phyloP scores from a whole-genome alignment of 768 basidiomycete species.

The Pisolithus tinctorius region DNA sequence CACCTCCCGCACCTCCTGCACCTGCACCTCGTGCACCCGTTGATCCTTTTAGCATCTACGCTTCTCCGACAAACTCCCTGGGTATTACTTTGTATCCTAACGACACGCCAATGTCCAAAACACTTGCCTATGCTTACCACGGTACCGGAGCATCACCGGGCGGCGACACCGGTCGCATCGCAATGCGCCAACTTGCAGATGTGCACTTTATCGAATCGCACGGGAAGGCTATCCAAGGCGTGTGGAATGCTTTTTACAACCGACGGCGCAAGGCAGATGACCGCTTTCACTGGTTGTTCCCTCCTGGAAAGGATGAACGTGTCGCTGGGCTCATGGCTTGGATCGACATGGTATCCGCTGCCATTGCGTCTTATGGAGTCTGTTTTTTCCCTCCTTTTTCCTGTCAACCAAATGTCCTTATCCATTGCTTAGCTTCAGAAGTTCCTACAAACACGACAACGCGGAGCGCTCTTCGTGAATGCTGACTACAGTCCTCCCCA shows the following conservation, averaged over 20 bases:
- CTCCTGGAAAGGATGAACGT: constrained; percentile 56
- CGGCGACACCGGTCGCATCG: constrained; percentile 33
- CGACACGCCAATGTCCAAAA: constrained; percentile 42
- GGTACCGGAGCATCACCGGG: constrained; percentile 40
- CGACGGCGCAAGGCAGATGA: constrained; percentile 49
- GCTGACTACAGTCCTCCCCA: constrained; percentile 51
- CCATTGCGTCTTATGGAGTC: constrained; percentile 55
- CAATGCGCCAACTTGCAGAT: constrained; percentile 42
- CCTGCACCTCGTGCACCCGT: constrained; percentile 20
- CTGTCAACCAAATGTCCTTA: not conserved
- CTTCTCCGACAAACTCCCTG: constrained; percentile 27
- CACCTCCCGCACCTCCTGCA: constrained; percentile 3
- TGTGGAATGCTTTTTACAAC: constrained; percentile 52
- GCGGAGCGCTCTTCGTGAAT: constrained; percentile 71
- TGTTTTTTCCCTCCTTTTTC: constrained; percentile 14
- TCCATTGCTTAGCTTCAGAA: constrained; percentile 47
- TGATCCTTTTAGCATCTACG: constrained; percentile 28
- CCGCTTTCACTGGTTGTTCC: constrained; percentile 65
- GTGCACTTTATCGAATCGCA: constrained; percentile 51
- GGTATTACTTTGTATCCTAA: constrained; percentile 29
- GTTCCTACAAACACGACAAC: constrained; percentile 62
- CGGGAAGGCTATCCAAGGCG: constrained; percentile 46
- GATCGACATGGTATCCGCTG: constrained; percentile 51
- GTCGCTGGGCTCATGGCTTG: constrained; percentile 49
- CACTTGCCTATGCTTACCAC: constrained; percentile 48